These are phyloP conservation scores for Oidium heveae DNA, from an alignment of 2,329 filamentous ascomycete genomes.

Conservation along the genomic window DNA sequence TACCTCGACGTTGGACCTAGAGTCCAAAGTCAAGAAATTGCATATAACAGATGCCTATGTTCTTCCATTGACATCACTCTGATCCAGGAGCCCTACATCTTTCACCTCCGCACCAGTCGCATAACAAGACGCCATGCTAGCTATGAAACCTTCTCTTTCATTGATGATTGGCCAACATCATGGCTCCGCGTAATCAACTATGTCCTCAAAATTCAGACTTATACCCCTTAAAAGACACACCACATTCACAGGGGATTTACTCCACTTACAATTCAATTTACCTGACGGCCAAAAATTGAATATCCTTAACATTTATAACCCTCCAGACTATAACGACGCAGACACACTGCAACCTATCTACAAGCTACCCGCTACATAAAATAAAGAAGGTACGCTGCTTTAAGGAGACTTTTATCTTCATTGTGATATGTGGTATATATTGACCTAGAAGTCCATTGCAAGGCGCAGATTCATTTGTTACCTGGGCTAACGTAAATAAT, in stretches of 20 bases:
- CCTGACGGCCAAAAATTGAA: background rate
- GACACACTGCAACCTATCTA: background rate
- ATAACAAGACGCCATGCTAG: background rate
- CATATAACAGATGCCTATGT: background rate
- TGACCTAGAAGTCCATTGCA: background rate
- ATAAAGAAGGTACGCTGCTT: background rate
- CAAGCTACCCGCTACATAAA: background rate
- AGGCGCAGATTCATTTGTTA: background rate
- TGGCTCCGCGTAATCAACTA: background rate
- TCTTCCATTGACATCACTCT: background rate
- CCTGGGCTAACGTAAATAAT: background rate
- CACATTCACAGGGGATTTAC: background rate
- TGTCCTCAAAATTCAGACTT: background rate
- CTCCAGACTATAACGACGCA: background rate
- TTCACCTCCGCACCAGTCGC: background rate
- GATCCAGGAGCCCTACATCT: background rate
- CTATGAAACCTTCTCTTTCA: background rate
- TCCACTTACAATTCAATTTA: background rate
- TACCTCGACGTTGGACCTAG: background rate
- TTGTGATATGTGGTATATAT: background rate
- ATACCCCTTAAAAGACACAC: background rate
- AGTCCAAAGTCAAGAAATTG: background rate
- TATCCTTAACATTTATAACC: background rate
- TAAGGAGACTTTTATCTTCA: background rate
- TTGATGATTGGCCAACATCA: background rate